Base-by-base conservation (phyloP, 2,329 filamentous ascomycete genomes). In the Aureobasidium lini region DNA sequence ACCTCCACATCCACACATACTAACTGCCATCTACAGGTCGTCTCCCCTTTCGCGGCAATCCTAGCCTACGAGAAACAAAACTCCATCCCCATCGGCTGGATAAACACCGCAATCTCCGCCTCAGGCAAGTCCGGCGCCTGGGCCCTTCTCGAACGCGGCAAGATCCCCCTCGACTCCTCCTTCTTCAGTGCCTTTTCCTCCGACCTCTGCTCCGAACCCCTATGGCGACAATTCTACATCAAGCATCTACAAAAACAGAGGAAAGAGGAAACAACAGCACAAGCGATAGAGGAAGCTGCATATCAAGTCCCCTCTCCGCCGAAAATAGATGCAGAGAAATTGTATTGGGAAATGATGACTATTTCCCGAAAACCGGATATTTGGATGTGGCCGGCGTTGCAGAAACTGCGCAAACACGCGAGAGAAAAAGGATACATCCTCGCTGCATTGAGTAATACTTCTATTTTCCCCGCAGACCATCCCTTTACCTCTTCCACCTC, bases 331-430 rank as follows among this genome's bases (percentile, higher is more conserved):
- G 88, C 83, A 13, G 85, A 90, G 69, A 84, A 77, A 73, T 78
- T 99, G 31, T 96, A 96, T 76, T 88, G 89, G 81, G 82, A 87
- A 67, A 97, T 97, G 92, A 96, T 97, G 90, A 75, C 79, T 4
- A 75, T 81, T 11, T 86, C 88, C 10, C 79, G 84, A 6, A 73
- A 76, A 1, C 85, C 88, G 0, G 93, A 99, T 70, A 90, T 90
- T 4, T 89, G 88, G 79, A 94, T 97, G 87, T 90, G 84, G 64
- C 91, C 92, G 0, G 92, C 92, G 1, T 76, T 97, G 42, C 75
- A 84, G 67, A 83, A 80, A 39, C 77, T 99, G 61, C 81, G 82
- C 61, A 47, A 48, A 28, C 62, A 62, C 0, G 71, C 70, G 9
- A 68, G 49, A 15, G 11, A 23, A 62, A 63, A 23, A 69, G 73